Conservation (phyloP, 495 filamentous ascomycete species). For the Aspergillus egyptiacus region DNA sequence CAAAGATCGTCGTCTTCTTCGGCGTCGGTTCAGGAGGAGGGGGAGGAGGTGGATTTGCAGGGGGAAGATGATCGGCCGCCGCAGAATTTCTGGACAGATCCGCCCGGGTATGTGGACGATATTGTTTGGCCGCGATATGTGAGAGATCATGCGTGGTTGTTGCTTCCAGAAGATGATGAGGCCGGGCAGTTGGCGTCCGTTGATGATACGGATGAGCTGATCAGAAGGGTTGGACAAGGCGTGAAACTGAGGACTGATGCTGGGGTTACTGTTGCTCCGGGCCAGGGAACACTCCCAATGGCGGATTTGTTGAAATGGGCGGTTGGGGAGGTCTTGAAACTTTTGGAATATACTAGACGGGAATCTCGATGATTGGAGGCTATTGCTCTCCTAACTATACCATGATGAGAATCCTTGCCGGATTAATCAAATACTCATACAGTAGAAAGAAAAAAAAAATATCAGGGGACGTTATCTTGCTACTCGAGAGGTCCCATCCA, state of each 20-base stretch:
- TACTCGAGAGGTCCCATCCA: conserved; percentile 28
- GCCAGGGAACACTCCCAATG: conserved; percentile 29
- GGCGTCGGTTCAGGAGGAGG: not conserved
- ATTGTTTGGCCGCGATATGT: conserved; percentile 95
- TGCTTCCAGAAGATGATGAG: conserved; percentile 56
- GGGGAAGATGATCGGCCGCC: conserved; percentile 38
- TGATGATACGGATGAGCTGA: conserved; percentile 22
- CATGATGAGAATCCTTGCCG: no score
- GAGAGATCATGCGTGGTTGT: conserved; percentile 67
- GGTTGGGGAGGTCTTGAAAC: conserved; percentile 35
- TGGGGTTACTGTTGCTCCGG: conserved; percentile 37
- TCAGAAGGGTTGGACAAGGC: conserved; percentile 30
- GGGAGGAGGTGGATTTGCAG: conserved; percentile 27
- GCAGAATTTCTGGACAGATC: conserved; percentile 89
- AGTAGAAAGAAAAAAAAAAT: no score
- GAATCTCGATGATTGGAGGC: not conserved
- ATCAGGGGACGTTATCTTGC: not conserved
- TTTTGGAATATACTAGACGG: conserved; percentile 9
- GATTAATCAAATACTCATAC: no score
- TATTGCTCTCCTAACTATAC: no score
- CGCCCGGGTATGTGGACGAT: conserved; percentile 87
- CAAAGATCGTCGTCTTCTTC: not conserved
- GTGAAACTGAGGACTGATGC: conserved; percentile 30
- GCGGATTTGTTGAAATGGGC: conserved; percentile 39
- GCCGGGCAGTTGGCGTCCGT: conserved; percentile 26